Conservation (phyloP, 2,329 filamentous ascomycete genomes). For the Hypoxylon sp. region DNA sequence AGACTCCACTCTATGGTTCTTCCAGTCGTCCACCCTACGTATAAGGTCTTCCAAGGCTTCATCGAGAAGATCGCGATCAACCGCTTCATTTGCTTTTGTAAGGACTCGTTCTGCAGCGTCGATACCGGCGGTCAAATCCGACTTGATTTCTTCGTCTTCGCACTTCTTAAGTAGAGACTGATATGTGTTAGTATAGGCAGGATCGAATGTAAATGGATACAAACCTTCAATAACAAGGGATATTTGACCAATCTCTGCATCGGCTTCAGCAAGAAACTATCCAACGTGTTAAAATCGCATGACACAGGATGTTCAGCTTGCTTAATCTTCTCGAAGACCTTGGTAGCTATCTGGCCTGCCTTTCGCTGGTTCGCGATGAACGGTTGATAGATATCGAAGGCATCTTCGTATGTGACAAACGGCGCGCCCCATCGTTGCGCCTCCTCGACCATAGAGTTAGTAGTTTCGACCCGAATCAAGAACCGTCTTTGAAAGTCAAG, state of each 20-base stretch:
- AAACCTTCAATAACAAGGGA: constrained; percentile 86
- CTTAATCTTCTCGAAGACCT: constrained; percentile 89
- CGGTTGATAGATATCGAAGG: constrained; percentile 93
- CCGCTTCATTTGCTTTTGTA: constrained; percentile 88
- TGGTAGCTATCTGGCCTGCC: constrained; percentile 86
- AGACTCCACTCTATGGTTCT: constrained; percentile 89
- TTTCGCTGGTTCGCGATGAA: constrained; percentile 98
- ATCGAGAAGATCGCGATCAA: constrained; percentile 87
- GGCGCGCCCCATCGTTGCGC: constrained; percentile 96
- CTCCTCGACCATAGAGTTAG: constrained; percentile 83
- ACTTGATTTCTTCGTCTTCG: constrained; percentile 78
- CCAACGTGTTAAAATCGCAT: constrained; percentile 87
- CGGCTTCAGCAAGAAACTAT: constrained; percentile 94
- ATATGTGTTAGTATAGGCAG: constrained; percentile 48
- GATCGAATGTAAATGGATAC: constrained; percentile 39
- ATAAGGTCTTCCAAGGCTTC: constrained; percentile 88
- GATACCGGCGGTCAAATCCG: constrained; percentile 82
- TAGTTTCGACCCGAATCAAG: constrained; percentile 94
- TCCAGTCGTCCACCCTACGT: constrained; percentile 94
- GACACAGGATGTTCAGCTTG: constrained; percentile 84
- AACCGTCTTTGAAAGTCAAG: constrained; percentile 97
- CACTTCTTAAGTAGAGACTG: constrained; percentile 87
- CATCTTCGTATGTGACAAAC: constrained; percentile 86
- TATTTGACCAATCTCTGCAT: constrained; percentile 98
- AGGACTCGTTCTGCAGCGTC: constrained; percentile 86